A percentile compares a stretch with the other conserved stretches of the same genome.
These are phyloP conservation scores for Hamiltosporidium tvaerminnensis DNA, from an alignment of 371 early-diverging fungal species.

Conservation along the genomic window DNA sequence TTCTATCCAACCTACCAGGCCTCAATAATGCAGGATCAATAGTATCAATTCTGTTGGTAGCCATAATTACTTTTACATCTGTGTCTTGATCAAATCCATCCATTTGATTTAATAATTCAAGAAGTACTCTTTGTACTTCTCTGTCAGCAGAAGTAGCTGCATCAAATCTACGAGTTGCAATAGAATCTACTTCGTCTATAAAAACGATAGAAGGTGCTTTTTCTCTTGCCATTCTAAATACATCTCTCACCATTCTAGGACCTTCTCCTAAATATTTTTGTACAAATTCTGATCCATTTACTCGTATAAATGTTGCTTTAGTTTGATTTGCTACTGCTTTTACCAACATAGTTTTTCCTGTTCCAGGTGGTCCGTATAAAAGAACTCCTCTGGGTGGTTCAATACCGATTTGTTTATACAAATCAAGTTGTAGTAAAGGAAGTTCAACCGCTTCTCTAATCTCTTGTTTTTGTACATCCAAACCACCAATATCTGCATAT, in stretches of 20 bases:
- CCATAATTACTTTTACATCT: constrained; percentile 98
- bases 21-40: constrained; percentile 84
- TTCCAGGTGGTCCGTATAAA: constrained; percentile 92
- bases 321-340: constrained; percentile 85
- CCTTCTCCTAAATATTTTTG: constrained; percentile 80
- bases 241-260: constrained; percentile 56
- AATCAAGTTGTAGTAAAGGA: constrained; percentile 81
- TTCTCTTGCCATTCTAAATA: constrained; percentile 58
- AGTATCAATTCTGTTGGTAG: constrained; percentile 94
- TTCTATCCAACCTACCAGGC: constrained; percentile 88
- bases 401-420: constrained; percentile 83
- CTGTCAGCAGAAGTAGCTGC: constrained; percentile 97
- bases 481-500: constrained; percentile 96
- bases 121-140: constrained; percentile 94
- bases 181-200: constrained; percentile 92
- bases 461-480: constrained; percentile 80
- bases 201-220: constrained; percentile 76
- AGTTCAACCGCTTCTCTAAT: constrained; percentile 90
- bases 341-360: constrained; percentile 92
- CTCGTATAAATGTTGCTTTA: constrained; percentile 61
- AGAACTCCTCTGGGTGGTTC: constrained; percentile 83
- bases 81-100: constrained; percentile 96
- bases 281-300: constrained; percentile 83
- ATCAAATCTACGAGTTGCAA: constrained; percentile 90
- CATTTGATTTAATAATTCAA: constrained; percentile 97